Conservation (phyloP, 75 land plant species). For the Azolla pinnata region DNA sequence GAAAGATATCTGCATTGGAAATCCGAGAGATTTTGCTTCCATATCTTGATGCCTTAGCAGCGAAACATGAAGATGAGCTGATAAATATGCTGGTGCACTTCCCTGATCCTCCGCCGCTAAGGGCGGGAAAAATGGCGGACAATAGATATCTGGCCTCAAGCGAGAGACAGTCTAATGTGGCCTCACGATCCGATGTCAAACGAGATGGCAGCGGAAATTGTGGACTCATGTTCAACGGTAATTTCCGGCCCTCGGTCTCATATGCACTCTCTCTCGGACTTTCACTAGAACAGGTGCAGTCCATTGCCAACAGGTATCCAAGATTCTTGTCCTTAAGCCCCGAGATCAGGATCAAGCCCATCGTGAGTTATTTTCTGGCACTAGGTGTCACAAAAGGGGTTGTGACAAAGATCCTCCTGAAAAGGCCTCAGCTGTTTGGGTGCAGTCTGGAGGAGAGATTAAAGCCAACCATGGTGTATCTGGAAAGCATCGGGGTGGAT, state of each 20-base stretch:
- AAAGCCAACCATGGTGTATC: conserved; percentile 48
- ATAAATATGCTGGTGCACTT: conserved; percentile 48
- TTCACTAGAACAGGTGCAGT: conserved; percentile 38
- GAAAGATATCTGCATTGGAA: conserved; percentile 68
- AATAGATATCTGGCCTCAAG: too few species aligned
- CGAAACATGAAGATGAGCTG: conserved; percentile 41
- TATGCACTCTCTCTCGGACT: conserved; percentile 51
- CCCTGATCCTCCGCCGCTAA: conserved; percentile 44
- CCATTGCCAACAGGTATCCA: conserved; percentile 43
- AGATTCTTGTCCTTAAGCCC: conserved; percentile 52
- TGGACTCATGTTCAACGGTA: conserved; percentile 23
- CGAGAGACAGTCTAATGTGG: too few species aligned
- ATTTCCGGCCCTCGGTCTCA: conserved; percentile 38
- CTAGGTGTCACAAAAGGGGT: conserved; percentile 46
- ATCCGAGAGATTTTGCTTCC: conserved; percentile 52
- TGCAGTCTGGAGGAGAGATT: conserved; percentile 56
- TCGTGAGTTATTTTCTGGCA: conserved; percentile 48
- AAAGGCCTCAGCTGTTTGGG: conserved; percentile 74
- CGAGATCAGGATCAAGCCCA: conserved; percentile 56
- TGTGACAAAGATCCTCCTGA: conserved; percentile 46
- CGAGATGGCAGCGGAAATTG: conserved; percentile 10
- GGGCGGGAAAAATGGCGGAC: conserved; percentile 6
- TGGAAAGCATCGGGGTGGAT: conserved; percentile 59
- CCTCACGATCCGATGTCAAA: conserved; percentile 6
- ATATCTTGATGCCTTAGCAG: conserved; percentile 52